These are phyloP conservation scores for Pseudohyphozyma bogoriensis DNA, from an alignment of 768 basidiomycete species.

Conservation along the genomic window DNA sequence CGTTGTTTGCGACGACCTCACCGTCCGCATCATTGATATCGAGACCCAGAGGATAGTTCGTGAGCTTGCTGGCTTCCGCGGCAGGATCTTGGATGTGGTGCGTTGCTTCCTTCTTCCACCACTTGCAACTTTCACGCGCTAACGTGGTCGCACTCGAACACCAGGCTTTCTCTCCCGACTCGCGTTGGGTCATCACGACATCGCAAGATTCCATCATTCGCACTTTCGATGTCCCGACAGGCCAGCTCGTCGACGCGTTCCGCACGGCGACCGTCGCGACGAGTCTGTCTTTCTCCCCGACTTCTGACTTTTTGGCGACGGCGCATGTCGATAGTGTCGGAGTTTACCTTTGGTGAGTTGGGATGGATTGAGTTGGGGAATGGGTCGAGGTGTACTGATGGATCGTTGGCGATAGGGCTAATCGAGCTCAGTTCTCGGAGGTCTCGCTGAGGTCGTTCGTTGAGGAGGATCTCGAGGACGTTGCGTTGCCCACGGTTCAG, in stretches of 20 bases:
- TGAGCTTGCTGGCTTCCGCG: constrained; percentile 73
- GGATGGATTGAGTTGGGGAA: neutral
- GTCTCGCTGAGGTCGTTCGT: constrained; percentile 68
- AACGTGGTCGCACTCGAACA: constrained; percentile 1
- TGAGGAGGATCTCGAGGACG: constrained; percentile 57
- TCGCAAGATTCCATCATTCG: constrained; percentile 86
- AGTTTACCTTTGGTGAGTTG: constrained; percentile 73
- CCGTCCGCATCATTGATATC: constrained; percentile 76
- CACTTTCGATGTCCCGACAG: constrained; percentile 92
- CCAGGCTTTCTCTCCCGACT: constrained; percentile 89
- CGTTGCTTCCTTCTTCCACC: constrained; percentile 32
- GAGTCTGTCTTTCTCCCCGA: constrained; percentile 83
- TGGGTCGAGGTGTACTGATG: neutral
- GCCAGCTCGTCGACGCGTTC: constrained; percentile 84
- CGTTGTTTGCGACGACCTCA: constrained; percentile 71
- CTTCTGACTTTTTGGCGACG: constrained; percentile 90
- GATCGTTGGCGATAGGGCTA: constrained; percentile 53
- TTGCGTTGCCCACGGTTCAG: constrained; percentile 71
- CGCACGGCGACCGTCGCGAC: constrained; percentile 76
- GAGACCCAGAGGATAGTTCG: constrained; percentile 80
- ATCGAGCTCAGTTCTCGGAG: constrained; percentile 85
- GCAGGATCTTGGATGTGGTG: constrained; percentile 80
- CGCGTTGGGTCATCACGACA: constrained; percentile 79
- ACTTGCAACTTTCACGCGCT: neutral
- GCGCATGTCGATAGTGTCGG: constrained; percentile 90